Percentiles rank a stretch among this genome's conserved stretches.
Evolutionary conservation across 495 filamentous ascomycete species (phyloP).

Genomic region (Aspergillus campestris): DNA sequence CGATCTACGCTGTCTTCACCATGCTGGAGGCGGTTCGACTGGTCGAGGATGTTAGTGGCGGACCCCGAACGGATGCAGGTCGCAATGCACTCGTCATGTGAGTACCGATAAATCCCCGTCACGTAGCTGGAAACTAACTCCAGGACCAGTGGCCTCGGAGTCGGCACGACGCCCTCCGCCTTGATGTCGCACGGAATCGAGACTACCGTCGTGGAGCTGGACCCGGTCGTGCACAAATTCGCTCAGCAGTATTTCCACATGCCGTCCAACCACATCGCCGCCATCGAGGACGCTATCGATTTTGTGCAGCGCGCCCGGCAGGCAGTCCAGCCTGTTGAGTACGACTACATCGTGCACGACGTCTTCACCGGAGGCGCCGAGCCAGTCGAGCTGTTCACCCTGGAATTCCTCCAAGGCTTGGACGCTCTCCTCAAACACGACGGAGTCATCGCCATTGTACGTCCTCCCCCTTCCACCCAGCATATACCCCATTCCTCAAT

Average conservation of each 20-base stretch:
- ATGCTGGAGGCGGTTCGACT: constrained; percentile 89
- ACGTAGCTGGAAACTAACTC: background rate
- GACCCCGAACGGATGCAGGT: constrained; percentile 47
- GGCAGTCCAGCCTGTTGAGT: constrained; percentile 40
- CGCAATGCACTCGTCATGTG: constrained; percentile 80
- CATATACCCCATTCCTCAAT: constrained; percentile 3
- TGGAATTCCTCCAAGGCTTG: constrained; percentile 67
- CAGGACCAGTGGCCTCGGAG: constrained; percentile 65
- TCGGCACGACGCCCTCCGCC: constrained; percentile 83
- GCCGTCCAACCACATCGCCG: constrained; percentile 64
- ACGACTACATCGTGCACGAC: constrained; percentile 92
- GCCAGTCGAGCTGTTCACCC: constrained; percentile 77
- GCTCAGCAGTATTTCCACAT: constrained; percentile 77
- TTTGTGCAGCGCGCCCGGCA: constrained; percentile 54
- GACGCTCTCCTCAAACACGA: constrained; percentile 59
- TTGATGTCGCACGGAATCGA: constrained; percentile 81
- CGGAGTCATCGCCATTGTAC: constrained; percentile 85
- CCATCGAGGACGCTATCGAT: constrained; percentile 71
- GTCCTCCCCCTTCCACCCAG: constrained; percentile 14
- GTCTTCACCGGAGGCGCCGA: constrained; percentile 98
- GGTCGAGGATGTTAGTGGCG: constrained; percentile 45
- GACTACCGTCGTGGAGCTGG: constrained; percentile 89
- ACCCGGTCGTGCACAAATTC: constrained; percentile 78
- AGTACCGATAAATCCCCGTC: constrained; percentile 3
- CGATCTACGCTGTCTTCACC: constrained; percentile 86